phyloP scores from a whole-genome alignment of 2,329 filamentous ascomycete genomes.

The Epichloe uncinata region DNA sequence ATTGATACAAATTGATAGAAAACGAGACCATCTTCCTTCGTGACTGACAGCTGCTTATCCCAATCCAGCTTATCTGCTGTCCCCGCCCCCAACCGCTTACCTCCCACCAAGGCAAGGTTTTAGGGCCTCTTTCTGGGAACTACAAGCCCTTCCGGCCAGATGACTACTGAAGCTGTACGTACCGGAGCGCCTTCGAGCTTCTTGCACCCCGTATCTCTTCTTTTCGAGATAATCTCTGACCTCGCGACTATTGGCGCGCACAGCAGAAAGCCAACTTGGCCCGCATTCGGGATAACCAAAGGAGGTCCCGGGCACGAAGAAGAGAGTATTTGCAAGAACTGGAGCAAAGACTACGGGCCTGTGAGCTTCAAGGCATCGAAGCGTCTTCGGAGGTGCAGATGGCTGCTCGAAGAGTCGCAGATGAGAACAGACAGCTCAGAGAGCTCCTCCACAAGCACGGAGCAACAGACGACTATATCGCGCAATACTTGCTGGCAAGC shows the following conservation, averaged over 20 bases:
- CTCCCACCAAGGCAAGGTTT: too few relatives aligned
- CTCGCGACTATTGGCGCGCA: not conserved
- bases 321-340: slow-evolving; percentile 63
- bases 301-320: slow-evolving; percentile 58
- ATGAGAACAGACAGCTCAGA: slow-evolving; percentile 55
- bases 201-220: too few relatives aligned
- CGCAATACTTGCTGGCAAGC: slow-evolving; percentile 22
- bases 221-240: not conserved
- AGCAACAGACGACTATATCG: slow-evolving; percentile 41
- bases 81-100: too few relatives aligned
- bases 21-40: too few relatives aligned
- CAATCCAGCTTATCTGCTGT: too few relatives aligned
- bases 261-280: slow-evolving; percentile 28
- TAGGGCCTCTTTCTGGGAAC: too few relatives aligned
- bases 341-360: slow-evolving; percentile 46
- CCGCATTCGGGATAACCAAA: slow-evolving; percentile 64
- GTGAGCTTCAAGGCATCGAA: slow-evolving; percentile 51
- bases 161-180: too few relatives aligned
- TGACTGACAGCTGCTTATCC: too few relatives aligned
- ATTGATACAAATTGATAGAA: too few relatives aligned
- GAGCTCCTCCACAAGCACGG: slow-evolving; percentile 44
- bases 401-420: slow-evolving; percentile 53
- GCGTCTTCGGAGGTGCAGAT: slow-evolving; percentile 59
- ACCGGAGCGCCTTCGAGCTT: too few relatives aligned
- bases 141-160: too few relatives aligned